These are phyloP conservation scores for Sporothrix curviconia DNA, from an alignment of 2,329 filamentous ascomycete species.

Conservation along the genomic window DNA sequence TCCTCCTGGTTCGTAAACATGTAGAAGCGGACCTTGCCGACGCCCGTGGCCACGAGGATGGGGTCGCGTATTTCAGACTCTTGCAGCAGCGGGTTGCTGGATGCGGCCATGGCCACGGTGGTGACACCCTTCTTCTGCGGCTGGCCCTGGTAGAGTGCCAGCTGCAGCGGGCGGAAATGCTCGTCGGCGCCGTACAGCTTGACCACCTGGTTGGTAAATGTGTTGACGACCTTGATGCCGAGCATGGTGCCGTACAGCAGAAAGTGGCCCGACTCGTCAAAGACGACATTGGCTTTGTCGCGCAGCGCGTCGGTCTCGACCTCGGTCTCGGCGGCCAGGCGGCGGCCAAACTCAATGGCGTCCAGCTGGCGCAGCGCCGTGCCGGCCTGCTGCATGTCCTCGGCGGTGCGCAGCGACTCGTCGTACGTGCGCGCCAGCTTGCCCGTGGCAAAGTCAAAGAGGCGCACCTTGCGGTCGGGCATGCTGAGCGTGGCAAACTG, in stretches of 20 bases:
- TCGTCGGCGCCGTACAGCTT: slow-evolving; percentile 89
- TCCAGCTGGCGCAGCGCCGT: slow-evolving; percentile 76
- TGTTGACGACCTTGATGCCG: slow-evolving; percentile 93
- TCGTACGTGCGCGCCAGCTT: slow-evolving; percentile 92
- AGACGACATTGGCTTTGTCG: slow-evolving; percentile 76
- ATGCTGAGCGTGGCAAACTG: slow-evolving; percentile 87
- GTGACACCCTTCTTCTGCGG: slow-evolving; percentile 90
- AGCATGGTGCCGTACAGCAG: slow-evolving; percentile 88
- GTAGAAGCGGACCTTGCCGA: slow-evolving; percentile 88
- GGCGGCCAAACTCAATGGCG: slow-evolving; percentile 82
- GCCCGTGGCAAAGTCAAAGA: slow-evolving; percentile 86
- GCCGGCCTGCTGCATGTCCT: slow-evolving; percentile 94
- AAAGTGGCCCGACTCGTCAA: slow-evolving; percentile 95
- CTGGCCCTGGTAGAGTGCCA: slow-evolving; percentile 88
- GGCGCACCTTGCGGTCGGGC: slow-evolving; percentile 83
- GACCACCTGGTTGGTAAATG: slow-evolving; percentile 84
- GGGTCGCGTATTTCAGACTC: slow-evolving; percentile 89
- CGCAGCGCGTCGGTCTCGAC: slow-evolving; percentile 57
- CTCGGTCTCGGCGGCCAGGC: slow-evolving; percentile 79
- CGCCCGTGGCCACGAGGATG: slow-evolving; percentile 76
- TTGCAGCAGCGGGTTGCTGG: slow-evolving; percentile 83
- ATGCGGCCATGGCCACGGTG: slow-evolving; percentile 95
- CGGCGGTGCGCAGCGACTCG: slow-evolving; percentile 81
- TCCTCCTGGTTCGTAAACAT: slow-evolving; percentile 93
- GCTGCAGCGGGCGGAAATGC: slow-evolving; percentile 72